Base-by-base conservation (phyloP, 352 stramenopile species). In the Pythium brachiatum region DNA sequence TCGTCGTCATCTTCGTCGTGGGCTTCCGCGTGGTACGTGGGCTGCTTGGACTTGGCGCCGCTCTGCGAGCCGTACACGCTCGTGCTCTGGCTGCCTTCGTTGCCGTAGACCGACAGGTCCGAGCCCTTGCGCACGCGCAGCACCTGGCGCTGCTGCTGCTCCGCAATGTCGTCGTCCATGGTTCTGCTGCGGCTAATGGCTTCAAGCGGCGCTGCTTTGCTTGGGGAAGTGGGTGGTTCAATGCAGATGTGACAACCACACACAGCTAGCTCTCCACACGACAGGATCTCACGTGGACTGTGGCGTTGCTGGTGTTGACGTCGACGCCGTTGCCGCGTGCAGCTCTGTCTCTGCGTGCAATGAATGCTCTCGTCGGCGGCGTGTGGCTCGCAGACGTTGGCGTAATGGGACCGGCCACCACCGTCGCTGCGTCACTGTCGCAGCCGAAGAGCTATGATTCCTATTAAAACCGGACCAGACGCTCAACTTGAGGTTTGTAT, bases 71-170 rank as follows among this genome's bases (percentile, higher is more conserved):
- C 38, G 32, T 59, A 59, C 21, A 59, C 25, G 53, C 53, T 59
- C 21, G 34, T 48, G 53, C 51, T 38, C 51, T 57, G 51, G 51
- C 29, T 46, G 47, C 58, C 38, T 66, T 70, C 66, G 52, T 77
- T 79, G 61, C 78, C 75, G 64, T 88, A 90, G 11, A 87, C 75
- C 16, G 74, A 74, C 38, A 87, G 55, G 55, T 90, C 78, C 32
- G 81, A 86, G 29, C 76, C 69, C 55, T 86, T 83, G 52, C 77
- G 76, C 55, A 80, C 74, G 41, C 72, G 79, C 64, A 83, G 64
- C 58, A 84, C 74, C 15, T 68, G 64, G 9, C 74, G 74, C 72
- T 85, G 71, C 64, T 76, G 72, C 50, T 76, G 48, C 43, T 76
- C 74, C 18, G 62, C 54, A 32, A 59, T 41, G 27, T 80, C 68